Base-by-base conservation (phyloP, 2,329 filamentous ascomycete species). In the Sclerotinia minor region DNA sequence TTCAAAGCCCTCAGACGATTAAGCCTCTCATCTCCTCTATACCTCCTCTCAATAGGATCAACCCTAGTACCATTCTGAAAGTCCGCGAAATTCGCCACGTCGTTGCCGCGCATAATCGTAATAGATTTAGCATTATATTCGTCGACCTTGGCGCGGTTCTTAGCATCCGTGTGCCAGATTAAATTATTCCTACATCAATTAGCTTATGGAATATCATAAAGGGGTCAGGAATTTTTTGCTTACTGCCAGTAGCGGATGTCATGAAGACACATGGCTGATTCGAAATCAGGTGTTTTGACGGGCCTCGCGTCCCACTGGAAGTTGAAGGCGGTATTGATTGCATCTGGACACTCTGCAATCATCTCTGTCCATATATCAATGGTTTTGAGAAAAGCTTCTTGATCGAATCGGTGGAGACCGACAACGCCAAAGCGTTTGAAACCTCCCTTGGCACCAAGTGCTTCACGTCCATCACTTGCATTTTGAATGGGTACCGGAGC, bases 351-450 rank as follows among this genome's bases (percentile, higher is more conserved):
- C 45, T 57, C 38, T 1, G 26, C 29, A 29, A 68, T n/a, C 47
- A 70, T 41, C 17, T 68, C 63, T 9, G 44, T 64, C 32, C 38
- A 68, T n/a, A 70, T 3, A 1, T 60, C 67, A 32, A 70, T 64
- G 7, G 41, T 55, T 29, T 67, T 21, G 6, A 68, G 13, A 54
- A 70, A 70, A 44, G 47, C 29, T 6, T 65, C 67, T 49, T 44
- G 15, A 2, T 65, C 41, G n/a, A 70, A 70, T 5, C 54, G 3
- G 19, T 60, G 50, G 15, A 70, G n/a, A 26, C 67, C 67, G 1
- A 69, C 54, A 49, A 67, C 13, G 38, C 44, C 52, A 54, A 70
- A 70, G 24, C 57, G 47, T 41, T 69, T 65, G 50, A 69, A 67
- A 13, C 45, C 64, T 15, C 64, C 67, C 26, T 69, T 68, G 0